Evolutionary conservation across 2,329 filamentous ascomycete species (phyloP), one percentile per base, ranked within the genome.

Genomic region (Alternaria atra): DNA sequence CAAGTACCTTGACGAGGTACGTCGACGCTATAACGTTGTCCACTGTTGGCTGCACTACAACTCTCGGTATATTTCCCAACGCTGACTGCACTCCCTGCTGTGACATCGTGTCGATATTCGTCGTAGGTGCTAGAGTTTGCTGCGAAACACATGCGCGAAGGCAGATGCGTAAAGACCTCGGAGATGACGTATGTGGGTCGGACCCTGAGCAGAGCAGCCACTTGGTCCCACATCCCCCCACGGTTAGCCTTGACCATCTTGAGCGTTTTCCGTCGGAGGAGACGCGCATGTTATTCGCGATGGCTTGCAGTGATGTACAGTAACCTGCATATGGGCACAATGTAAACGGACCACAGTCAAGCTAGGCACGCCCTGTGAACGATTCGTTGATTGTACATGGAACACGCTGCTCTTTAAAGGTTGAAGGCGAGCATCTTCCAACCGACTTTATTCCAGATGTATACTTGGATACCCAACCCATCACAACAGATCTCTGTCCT

Each of bases 61-160:
- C 73, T 42, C 60, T 64, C 13, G 68, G 69, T 17, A 75, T 60
- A 17, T 68, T 70, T 7, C 58, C 50, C 39, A 73, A 17, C 15
- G 69, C 64, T 47, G 64, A 80, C 76, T 58, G 81, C 74, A 69
- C 81, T 76, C 63, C 55, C 47, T 57, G 55, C 30, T 67, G 68
- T 62, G 65, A 52, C 66, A 68, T 70, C 12, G 40, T 54, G 83
- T 27, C 57, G 34, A 35, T n/a, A n/a, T 50, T 51, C 27, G 53
- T 50, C 9, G 6, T 58, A 34, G 42, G n/a, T 32, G 15, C 39
- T 40, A 25, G 30, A 35, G 48, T 30, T 39, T 37, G 47, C 47
- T 42, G 43, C 30, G 53, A 32, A 32, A 55, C 35, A 52, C 51
- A 52, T 39, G 52, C 53, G 51, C 43, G 23, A 44, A 42, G 53